Conservation (phyloP, 768 basidiomycete species). For the Heimioporus sp. region DNA sequence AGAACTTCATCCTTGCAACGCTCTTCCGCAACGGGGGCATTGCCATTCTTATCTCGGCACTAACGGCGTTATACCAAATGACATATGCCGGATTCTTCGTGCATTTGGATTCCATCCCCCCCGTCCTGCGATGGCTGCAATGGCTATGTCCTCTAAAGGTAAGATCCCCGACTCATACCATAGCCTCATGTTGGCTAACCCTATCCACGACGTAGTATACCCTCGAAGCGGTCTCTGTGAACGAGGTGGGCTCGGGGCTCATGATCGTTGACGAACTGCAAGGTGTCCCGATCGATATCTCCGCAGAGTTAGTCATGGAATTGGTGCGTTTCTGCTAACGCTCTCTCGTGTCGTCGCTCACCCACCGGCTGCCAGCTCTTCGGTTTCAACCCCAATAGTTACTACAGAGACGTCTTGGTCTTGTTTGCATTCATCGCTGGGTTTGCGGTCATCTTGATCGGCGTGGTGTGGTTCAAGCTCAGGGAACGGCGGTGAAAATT, state of each 20-base stretch:
- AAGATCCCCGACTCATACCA: not conserved
- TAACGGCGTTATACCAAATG: slow-evolving; percentile 77
- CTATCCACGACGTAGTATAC: slow-evolving; percentile 38
- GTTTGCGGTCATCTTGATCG: slow-evolving; percentile 70
- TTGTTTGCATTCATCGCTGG: slow-evolving; percentile 84
- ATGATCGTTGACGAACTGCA: slow-evolving; percentile 76
- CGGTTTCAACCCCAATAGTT: slow-evolving; percentile 78
- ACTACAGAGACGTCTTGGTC: slow-evolving; percentile 88
- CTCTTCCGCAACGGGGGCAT: slow-evolving; percentile 85
- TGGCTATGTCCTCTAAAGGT: slow-evolving; percentile 83
- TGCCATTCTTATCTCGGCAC: slow-evolving; percentile 83
- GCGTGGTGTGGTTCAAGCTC: slow-evolving; percentile 73
- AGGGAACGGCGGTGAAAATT: slow-evolving; percentile 63
- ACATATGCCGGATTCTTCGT: slow-evolving; percentile 93
- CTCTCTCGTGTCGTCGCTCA: too few relatives aligned
- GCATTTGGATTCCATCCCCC: slow-evolving; percentile 79
- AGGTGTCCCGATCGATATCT: slow-evolving; percentile 81
- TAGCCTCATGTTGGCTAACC: not conserved
- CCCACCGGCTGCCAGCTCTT: slow-evolving; percentile 54
- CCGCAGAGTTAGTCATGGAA: slow-evolving; percentile 84
- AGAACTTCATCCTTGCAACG: slow-evolving; percentile 91
- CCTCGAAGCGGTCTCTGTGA: slow-evolving; percentile 85
- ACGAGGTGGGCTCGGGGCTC: slow-evolving; percentile 88
- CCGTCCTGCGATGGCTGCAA: slow-evolving; percentile 90
- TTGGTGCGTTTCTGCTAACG: slow-evolving; percentile 43